Evolutionary conservation across 371 early-diverging fungal species (phyloP), one percentile per base, ranked within the genome.

Genomic region (Apophysomyces sp.): DNA sequence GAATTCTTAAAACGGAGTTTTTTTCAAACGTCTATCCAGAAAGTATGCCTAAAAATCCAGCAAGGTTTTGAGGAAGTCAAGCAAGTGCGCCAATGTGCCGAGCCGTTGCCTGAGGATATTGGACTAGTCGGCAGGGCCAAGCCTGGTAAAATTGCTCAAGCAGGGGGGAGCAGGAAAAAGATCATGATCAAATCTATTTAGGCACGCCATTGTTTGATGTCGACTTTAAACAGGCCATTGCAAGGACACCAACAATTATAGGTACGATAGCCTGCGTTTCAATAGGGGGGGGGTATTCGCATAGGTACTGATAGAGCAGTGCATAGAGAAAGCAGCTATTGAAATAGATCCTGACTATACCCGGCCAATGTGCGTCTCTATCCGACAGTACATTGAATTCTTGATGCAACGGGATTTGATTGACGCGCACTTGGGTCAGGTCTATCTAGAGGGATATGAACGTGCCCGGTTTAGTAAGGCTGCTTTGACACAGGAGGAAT

Each of bases 151-250:
- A 18, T 21, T 24, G 11, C 21, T 0, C 21, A 44, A 44, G 9
- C 41, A 44, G 5, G n/a, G 37, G n/a, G n/a, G 5, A 44, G 3
- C 34, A 3, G 27, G 11, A 52, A 15, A 37, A 36, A 21, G 8
- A 28, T 15, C 12, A 26, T 40, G 13, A 39, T 8, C 12, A 7
- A 32, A 44, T 16, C 18, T 40, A 26, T 56, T 26, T 64, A 79
- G 77, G 68, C 13, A 68, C 80, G 2, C 68, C 71, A 26, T 44
- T 74, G 13, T 80, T 77, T 66, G 85, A 85, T 34, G 77, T 88
- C 0, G 83, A 86, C 58, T 89, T 88, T 63, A 81, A 85, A 54
- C 80, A 84, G 9, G 86, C 87, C 1, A 80, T 87, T 67, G 67
- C 85, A 18, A 81, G 86, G 64, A 87, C 92, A 7, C 78, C 88